Base-by-base conservation (phyloP, 441 rosid genomes). In the Pelargonium australe region DNA sequence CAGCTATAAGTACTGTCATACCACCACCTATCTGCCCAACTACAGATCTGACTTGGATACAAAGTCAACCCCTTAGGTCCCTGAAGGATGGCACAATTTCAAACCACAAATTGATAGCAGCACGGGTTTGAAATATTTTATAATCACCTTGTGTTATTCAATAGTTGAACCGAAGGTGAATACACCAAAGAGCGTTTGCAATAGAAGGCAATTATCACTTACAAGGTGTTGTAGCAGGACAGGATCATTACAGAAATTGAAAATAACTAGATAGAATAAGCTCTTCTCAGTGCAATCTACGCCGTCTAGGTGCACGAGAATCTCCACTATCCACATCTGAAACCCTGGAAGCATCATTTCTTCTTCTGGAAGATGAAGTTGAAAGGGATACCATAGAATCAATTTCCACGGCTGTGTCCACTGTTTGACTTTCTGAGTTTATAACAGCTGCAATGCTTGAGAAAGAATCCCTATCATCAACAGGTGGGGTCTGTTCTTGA, bases 391-490 rank as follows among this genome's bases (percentile, higher is more conserved):
- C 95, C 87, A 83, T 74, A 41, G 97, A 91, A 80, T 91, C 93
- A 43, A 87, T 91, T 81, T 91, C 97, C 68, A 82, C 85, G 1
- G 97, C 95, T 45, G 86, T 87, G 80, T 91, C 97, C 77, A 87
- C 14, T 61, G 64, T 79, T 72, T 86, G 95, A 78, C 87, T 83
- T 75, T 86, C 97, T 0, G 95, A 87, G 86, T 89, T 86, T 76
- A 91, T 89, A 25, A 79, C 95, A 63, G 97, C 95, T 63, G 87
- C 89, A 60, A 89, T 82, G 78, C 97, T 91, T 63, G 97, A 91
- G 80, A 89, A 85, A 17, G 97, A 91, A 79, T 89, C 95, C 61
- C 93, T 84, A 81, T 94, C 98, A 79, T 94, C 95, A 63, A 83
- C 93, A 23, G 88, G 80, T 37, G 87, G 87, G 69, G 95, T 84